Conservation (phyloP, 1,139 yeast species). For the Kodamaea arcana region DNA sequence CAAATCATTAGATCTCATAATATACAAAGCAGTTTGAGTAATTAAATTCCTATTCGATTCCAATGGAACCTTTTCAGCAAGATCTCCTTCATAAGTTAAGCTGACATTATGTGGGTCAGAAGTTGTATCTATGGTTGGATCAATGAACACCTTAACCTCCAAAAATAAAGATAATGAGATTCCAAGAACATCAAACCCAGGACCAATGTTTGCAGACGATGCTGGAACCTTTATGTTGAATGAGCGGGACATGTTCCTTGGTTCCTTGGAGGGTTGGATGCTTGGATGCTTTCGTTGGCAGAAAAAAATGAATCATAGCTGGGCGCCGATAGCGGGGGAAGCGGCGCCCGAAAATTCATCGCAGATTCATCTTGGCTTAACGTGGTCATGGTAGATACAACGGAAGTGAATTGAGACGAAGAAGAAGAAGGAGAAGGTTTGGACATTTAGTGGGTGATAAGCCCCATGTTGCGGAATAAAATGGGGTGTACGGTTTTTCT, state of each 20-base stretch:
- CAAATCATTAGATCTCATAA: conserved; percentile 76
- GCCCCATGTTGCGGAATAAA: no score
- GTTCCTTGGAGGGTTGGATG: background rate
- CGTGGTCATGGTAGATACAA: no score
- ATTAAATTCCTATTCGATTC: conserved; percentile 74
- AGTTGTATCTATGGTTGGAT: conserved; percentile 48
- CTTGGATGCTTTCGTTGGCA: no score
- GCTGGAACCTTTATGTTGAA: conserved; percentile 82
- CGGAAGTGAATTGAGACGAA: no score
- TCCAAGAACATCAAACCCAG: conserved; percentile 96
- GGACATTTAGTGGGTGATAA: no score
- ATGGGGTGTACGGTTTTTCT: no score
- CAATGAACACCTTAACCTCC: conserved; percentile 64
- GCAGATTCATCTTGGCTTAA: no score
- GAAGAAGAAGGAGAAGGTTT: no score
- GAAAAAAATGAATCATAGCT: background rate
- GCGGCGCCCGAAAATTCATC: no score
- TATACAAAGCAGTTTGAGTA: conserved; percentile 89
- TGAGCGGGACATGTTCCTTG: conserved; percentile 1
- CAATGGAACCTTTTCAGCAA: conserved; percentile 75
- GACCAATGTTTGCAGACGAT: conserved; percentile 96
- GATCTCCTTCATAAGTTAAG: conserved; percentile 68
- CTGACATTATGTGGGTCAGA: conserved; percentile 66
- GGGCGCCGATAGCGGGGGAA: no score
- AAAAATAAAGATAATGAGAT: conserved; percentile 76